Base-by-base conservation (phyloP, 305 asterid genomes). In the Plantago coronopus region DNA sequence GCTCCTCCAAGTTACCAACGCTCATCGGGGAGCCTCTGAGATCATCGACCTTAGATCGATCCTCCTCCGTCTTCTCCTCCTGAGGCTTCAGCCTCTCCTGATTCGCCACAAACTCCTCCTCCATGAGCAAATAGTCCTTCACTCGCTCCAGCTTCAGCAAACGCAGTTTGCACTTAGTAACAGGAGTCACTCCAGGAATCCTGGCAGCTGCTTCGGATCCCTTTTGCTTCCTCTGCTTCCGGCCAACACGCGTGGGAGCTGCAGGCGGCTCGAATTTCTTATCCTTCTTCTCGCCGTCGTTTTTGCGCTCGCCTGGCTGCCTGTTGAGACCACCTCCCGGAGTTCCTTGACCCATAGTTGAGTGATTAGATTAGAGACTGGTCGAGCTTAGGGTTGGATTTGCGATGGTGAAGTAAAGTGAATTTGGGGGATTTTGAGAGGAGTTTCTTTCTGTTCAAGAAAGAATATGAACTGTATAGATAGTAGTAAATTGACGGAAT, bases 11-110 rank as follows among this genome's bases (percentile, higher is more conserved):
- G 59, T 80, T 90, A 5, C 96, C 97, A 8, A 90, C 96, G 43
- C 97, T 90, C 97, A 90, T 90, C 18, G 97, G 97, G 15, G 94
- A 77, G 9, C 96, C 97, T 7, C 96, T 73, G 54, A 90, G 67
- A 59, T 87, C 97, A 38, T 90, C 97, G 40, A 90, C 97, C 75
- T 90, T 90, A 2, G 94, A 83, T 17, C 97, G 67, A 70, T 90
- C 97, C 81, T 90, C 96, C 77, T 90, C 97, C 3, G 96, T 90
- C 81, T 88, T 91, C 83, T 91, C 95, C 77, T 91, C 96, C 76
- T 85, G 96, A 34, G 97, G 97, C 76, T 91, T 91, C 75, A 91
- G 48, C 38, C 96, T 62, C 71, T 91, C 97, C 69, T 91, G 96
- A 75, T 88, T 91, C 5, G 95, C 84, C 12, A 89, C 97, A 62